A percentile compares a stretch with the other conserved stretches of the same genome.
These are phyloP conservation scores for Chytridium lagenaria DNA, from an alignment of 371 early-diverging fungal species.

Conservation along the genomic window DNA sequence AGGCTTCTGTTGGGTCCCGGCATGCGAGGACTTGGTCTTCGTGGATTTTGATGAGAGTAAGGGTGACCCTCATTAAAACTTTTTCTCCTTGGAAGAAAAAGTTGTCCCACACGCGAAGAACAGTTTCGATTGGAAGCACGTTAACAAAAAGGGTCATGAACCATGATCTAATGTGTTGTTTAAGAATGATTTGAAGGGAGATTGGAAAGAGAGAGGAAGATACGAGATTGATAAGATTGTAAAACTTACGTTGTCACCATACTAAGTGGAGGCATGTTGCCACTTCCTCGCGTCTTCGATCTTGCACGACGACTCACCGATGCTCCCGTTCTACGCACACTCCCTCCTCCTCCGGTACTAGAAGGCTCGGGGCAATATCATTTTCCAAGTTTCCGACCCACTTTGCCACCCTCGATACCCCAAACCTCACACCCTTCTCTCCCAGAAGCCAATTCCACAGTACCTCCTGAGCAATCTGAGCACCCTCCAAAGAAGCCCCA, in stretches of 20 bases:
- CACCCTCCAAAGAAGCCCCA: slow-evolving; percentile 78
- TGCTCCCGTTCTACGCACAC: slow-evolving; percentile 20
- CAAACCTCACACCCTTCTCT: slow-evolving; percentile 47
- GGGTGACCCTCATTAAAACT: slow-evolving; percentile 76
- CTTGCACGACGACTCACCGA: slow-evolving; percentile 46
- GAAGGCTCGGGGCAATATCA: slow-evolving; percentile 5
- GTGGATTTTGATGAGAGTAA: slow-evolving; percentile 78
- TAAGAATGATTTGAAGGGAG: too few species aligned
- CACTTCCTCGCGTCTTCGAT: slow-evolving; percentile 8
- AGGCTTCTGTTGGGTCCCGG: slow-evolving; percentile 40
- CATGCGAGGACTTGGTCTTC: slow-evolving; percentile 58
- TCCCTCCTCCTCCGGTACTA: slow-evolving; percentile 5
- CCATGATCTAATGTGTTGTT: slow-evolving; percentile 60
- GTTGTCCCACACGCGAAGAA: slow-evolving; percentile 85
- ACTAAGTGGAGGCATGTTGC: slow-evolving; percentile 70
- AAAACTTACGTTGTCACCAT: slow-evolving; percentile 71
- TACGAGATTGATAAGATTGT: too few species aligned
- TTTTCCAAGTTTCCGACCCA: slow-evolving; percentile 47
- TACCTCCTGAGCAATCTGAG: slow-evolving; percentile 77
- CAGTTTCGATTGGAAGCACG: slow-evolving; percentile 76
- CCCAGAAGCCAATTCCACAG: slow-evolving; percentile 58
- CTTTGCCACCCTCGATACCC: slow-evolving; percentile 46
- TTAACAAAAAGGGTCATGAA: slow-evolving; percentile 82
- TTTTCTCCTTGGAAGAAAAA: slow-evolving; percentile 84
- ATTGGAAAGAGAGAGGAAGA: too few species aligned